phyloP scores from a whole-genome alignment of 768 basidiomycete genomes.

The Kwoniella europaea region DNA sequence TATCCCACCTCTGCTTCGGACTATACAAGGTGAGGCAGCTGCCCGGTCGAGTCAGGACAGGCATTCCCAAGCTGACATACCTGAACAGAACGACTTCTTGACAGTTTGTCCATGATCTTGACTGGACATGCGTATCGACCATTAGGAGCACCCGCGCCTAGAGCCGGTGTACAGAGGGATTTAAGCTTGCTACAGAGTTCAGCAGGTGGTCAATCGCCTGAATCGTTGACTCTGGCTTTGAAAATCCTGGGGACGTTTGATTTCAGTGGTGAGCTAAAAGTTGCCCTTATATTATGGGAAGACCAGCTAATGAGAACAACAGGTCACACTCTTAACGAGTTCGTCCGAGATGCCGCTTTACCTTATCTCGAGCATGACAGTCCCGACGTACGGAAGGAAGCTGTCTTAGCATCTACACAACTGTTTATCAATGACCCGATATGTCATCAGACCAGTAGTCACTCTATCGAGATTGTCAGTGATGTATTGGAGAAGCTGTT shows the following conservation, averaged over 20 bases:
- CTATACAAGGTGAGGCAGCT: constrained; percentile 75
- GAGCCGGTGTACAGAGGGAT: constrained; percentile 56
- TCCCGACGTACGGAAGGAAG: constrained; percentile 81
- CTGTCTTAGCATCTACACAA: constrained; percentile 87
- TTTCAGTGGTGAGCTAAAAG: constrained; percentile 72
- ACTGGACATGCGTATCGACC: constrained; percentile 84
- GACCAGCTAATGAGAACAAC: constrained; percentile 5
- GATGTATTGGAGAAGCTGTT: constrained; percentile 96
- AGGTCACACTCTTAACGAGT: constrained; percentile 95
- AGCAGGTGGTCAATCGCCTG: constrained; percentile 22
- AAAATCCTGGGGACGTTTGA: constrained; percentile 88
- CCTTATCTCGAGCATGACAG: constrained; percentile 94
- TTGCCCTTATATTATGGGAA: background rate
- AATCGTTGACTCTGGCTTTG: constrained; percentile 70
- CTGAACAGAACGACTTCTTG: constrained; percentile 78
- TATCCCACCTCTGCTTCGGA: constrained; percentile 87
- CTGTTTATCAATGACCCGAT: constrained; percentile 94
- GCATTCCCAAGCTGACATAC: background rate
- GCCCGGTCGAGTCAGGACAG: background rate
- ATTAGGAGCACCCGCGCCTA: constrained; percentile 77
- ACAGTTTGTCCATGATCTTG: constrained; percentile 78
- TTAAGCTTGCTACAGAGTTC: constrained; percentile 34
- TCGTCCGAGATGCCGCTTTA: constrained; percentile 85
- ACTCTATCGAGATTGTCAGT: constrained; percentile 94
- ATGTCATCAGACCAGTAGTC: constrained; percentile 91